Base-by-base conservation (phyloP, 176 grass and related monocot genomes). In the Musa troglodytarum region DNA sequence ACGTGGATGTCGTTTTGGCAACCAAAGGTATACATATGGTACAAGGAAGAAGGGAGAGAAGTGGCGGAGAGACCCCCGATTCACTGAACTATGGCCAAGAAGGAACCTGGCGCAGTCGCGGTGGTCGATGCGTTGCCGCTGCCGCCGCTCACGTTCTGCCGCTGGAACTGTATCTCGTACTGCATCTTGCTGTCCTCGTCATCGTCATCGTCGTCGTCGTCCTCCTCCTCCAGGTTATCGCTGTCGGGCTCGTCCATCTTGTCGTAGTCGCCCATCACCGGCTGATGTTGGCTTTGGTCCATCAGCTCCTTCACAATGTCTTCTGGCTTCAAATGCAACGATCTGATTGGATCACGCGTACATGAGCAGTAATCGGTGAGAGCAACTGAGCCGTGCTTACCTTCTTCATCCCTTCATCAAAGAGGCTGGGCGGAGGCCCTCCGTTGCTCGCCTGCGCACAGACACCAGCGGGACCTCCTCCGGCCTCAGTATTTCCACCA, bases 41-140 rank as follows among this genome's bases (percentile, higher is more conserved):
- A 84, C 78, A 49, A 52, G 29, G 10, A 49, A 50, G 19, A 56
- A 55, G 68, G 56, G 67, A 50, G 75, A 64, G 23, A 83, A 15
- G 52, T 43, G 55, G 29, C 52, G 81, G 71, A 59, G 65, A 56
- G 22, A 20, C 34, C 65, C 65, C 56, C 28, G 26, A 81, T 87
- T 88, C n/a, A 95, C 83, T 95, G 76, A 81, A 99, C 96, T 91
- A 99, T 95, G 82, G 76, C 96, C 79, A 99, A 79, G 91, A 95
- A 99, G 63, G 96, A 92, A 81, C 89, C 89, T 56, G 88, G 68
- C 21, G 87, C 23, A 12, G 80, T 56, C 21, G 80, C 74, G 2
- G 73, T 13, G 49, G 75, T 99, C 9, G 82, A 75, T 56, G 87
- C 61, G 55, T 75, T 87, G 19, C 59, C 70, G 63, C 81, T 57